Conservation (phyloP, 192 early-diverging fungal species). For the Rhizoclosmatium globosum region DNA sequence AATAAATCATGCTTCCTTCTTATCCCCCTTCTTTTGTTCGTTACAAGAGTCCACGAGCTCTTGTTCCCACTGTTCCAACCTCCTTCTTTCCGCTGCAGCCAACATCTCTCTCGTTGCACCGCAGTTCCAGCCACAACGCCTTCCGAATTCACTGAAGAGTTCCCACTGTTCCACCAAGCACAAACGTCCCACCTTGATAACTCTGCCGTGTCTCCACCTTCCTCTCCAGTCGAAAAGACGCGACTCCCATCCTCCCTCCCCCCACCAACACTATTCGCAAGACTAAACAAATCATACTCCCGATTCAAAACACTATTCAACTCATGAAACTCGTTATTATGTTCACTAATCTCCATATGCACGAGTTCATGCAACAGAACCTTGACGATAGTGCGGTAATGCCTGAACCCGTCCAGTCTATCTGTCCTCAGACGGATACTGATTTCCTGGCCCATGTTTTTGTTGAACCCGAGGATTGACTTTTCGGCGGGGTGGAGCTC, state of each 20-base stretch:
- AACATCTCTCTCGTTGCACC: conserved; percentile 56
- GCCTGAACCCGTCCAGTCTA: conserved; percentile 77
- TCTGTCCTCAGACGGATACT: conserved; percentile 80
- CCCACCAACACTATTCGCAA: background rate
- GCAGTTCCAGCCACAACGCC: background rate
- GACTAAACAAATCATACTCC: conserved; percentile 65
- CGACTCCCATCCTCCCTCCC: conserved; percentile 49
- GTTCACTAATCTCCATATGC: conserved; percentile 70
- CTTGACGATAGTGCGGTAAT: conserved; percentile 70
- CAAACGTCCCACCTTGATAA: conserved; percentile 68
- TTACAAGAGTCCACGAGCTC: conserved; percentile 69
- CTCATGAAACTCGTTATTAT: conserved; percentile 77
- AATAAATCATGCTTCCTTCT: background rate
- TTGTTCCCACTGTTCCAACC: conserved; percentile 71
- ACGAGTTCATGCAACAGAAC: conserved; percentile 83
- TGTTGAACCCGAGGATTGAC: conserved; percentile 73
- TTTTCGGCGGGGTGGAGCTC: conserved; percentile 76
- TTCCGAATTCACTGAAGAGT: background rate
- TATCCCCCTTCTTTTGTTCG: conserved; percentile 7
- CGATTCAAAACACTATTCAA: conserved; percentile 78
- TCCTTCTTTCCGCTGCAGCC: conserved; percentile 62
- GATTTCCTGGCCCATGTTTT: conserved; percentile 76
- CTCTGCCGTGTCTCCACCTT: conserved; percentile 30
- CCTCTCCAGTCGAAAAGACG: conserved; percentile 49
- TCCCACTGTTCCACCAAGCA: conserved; percentile 57